Evolutionary conservation across 75 land plant genomes (phyloP).

Genomic region (Pinus albicaulis): DNA sequence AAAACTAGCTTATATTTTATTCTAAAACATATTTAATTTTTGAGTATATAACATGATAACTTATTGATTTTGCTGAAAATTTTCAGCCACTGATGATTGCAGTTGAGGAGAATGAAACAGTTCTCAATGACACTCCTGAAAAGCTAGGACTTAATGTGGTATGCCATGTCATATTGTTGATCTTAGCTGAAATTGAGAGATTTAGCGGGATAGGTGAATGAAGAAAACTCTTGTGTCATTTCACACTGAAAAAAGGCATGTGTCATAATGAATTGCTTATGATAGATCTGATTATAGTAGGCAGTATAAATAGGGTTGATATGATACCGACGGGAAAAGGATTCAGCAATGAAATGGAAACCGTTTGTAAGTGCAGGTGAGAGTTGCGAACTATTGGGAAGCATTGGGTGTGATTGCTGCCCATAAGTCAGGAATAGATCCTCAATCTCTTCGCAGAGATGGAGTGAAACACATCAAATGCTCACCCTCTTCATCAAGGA

Average conservation of each 20-base stretch:
- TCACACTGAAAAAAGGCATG: background rate
- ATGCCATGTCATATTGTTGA: constrained; percentile 12
- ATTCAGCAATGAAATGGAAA: background rate
- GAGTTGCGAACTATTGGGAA: constrained; percentile 93
- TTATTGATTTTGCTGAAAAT: constrained; percentile 3
- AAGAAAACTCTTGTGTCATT: constrained; percentile 10
- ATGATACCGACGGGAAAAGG: background rate
- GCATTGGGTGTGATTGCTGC: constrained; percentile 95
- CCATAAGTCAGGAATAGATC: constrained; percentile 92
- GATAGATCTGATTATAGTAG: background rate
- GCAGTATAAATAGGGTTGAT: background rate
- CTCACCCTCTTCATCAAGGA: too few species aligned
- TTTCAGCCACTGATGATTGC: constrained; percentile 79
- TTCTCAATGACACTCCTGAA: constrained; percentile 85
- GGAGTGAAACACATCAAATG: constrained; percentile 43
- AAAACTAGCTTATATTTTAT: background rate
- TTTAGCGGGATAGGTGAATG: background rate
- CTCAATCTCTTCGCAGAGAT: constrained; percentile 67
- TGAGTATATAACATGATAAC: background rate
- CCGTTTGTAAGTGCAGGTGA: constrained; percentile 41
- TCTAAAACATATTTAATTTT: background rate
- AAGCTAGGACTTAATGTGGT: constrained; percentile 72
- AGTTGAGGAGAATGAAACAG: constrained; percentile 91
- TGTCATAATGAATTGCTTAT: background rate
- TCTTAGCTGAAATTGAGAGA: background rate